Conservation (phyloP, 1,284 basidiomycete genomes). For the Ceratobasidium sp. region DNA sequence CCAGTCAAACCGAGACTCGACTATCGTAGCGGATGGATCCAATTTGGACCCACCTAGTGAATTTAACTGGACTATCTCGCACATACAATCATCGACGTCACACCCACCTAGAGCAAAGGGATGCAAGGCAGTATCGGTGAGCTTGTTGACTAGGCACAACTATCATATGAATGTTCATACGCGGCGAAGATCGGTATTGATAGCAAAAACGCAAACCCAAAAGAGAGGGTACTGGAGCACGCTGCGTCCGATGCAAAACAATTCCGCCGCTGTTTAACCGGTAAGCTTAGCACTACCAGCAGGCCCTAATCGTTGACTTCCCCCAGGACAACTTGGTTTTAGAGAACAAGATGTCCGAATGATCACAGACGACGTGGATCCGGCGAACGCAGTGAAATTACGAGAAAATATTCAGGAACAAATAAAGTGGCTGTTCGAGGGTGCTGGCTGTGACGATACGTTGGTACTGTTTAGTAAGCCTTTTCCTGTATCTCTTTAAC, state of each 20-base stretch:
- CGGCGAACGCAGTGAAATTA: no score
- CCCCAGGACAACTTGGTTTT: background rate
- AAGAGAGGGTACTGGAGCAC: background rate
- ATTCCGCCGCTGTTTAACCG: background rate
- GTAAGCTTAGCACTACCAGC: background rate
- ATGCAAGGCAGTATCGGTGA: background rate
- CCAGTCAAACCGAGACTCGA: background rate
- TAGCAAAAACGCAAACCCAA: background rate
- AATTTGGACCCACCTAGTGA: background rate
- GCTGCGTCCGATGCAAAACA: constrained; percentile 10
- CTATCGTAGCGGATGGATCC: background rate
- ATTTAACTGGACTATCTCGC: background rate
- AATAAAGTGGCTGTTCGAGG: constrained; percentile 6
- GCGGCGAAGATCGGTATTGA: constrained; percentile 11
- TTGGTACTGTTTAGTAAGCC: constrained; percentile 18
- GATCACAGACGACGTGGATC: background rate
- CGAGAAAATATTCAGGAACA: background rate
- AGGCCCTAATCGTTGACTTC: background rate
- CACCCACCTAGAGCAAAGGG: background rate
- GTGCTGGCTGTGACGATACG: background rate
- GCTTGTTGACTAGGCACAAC: background rate
- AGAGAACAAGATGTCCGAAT: background rate
- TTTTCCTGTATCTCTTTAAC: background rate
- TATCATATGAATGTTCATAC: background rate
- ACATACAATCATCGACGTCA: background rate